A percentile compares a stretch with the other conserved stretches of the same genome.
Evolutionary conservation across 2,329 filamentous ascomycete species (phyloP).

Genomic region (Claviceps sp.): DNA sequence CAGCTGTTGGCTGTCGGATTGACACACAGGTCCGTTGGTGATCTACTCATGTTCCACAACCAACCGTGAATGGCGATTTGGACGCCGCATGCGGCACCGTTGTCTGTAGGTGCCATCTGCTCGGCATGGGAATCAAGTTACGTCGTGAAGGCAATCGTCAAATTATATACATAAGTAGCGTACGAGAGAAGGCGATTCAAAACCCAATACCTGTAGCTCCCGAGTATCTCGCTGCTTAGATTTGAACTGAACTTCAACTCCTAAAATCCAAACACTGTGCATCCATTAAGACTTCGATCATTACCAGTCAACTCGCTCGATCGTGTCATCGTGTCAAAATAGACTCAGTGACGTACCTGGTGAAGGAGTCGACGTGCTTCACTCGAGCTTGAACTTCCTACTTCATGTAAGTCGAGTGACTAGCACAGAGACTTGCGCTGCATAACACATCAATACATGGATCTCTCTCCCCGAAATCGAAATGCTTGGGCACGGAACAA

Average conservation of each 20-base stretch:
- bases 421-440: not conserved
- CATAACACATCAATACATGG: not conserved
- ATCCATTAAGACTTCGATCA: not conserved
- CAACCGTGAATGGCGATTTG: conserved; percentile 6
- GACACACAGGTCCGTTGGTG: conserved; percentile 6
- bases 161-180: conserved; percentile 5
- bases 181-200: not conserved
- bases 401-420: not conserved
- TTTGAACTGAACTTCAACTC: not conserved
- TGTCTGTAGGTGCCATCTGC: not conserved
- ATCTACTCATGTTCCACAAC: conserved; percentile 6
- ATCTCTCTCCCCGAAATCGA: not conserved
- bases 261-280: not conserved
- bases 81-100: conserved; percentile 10
- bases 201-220: not conserved
- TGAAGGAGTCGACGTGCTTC: not conserved
- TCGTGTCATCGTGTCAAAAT: not conserved
- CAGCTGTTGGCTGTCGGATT: conserved; percentile 7
- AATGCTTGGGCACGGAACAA: not conserved
- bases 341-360: not conserved
- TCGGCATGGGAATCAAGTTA: not conserved
- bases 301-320: not conserved
- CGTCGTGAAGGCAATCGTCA: not conserved
- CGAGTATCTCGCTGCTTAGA: not conserved
- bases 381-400: not conserved